phyloP scores from a whole-genome alignment of 306 rosid genomes.

The Cajanus cajan region DNA sequence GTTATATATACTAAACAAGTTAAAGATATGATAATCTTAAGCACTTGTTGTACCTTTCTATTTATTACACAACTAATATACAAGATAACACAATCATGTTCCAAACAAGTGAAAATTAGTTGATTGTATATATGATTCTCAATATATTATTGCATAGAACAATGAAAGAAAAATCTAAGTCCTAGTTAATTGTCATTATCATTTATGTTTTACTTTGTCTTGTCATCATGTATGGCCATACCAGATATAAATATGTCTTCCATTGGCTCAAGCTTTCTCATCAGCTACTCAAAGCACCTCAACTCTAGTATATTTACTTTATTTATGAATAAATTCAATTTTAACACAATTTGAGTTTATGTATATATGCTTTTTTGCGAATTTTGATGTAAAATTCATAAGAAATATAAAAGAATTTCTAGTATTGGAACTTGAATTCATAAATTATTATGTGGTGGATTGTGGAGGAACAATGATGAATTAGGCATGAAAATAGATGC shows the following conservation, averaged over 20 bases:
- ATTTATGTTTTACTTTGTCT: not conserved
- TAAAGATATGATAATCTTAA: not conserved
- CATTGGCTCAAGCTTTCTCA: not conserved
- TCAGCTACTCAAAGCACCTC: slow-evolving; percentile 4
- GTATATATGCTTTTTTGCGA: too few species aligned
- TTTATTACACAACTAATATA: slow-evolving; percentile 1
- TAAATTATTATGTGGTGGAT: not conserved
- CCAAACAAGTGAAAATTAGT: slow-evolving; percentile 9
- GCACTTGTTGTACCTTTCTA: not conserved
- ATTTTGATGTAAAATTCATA: too few species aligned
- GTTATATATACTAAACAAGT: too few species aligned
- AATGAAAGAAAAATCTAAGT: not conserved
- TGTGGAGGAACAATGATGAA: not conserved
- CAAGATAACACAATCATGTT: not conserved
- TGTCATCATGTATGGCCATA: not conserved
- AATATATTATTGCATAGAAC: not conserved
- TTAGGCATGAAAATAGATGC: not conserved
- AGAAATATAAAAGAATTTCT: too few species aligned
- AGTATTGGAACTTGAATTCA: slow-evolving; percentile 7
- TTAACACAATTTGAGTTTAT: not conserved
- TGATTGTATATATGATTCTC: not conserved
- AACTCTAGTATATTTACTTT: not conserved
- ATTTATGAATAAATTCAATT: not conserved
- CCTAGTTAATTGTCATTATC: not conserved
- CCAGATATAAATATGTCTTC: not conserved